Percentiles rank a stretch among this genome's conserved stretches.
Conservation (phyloP, 2,329 filamentous ascomycete genomes). For the Hymenoscyphus infarciens region DNA sequence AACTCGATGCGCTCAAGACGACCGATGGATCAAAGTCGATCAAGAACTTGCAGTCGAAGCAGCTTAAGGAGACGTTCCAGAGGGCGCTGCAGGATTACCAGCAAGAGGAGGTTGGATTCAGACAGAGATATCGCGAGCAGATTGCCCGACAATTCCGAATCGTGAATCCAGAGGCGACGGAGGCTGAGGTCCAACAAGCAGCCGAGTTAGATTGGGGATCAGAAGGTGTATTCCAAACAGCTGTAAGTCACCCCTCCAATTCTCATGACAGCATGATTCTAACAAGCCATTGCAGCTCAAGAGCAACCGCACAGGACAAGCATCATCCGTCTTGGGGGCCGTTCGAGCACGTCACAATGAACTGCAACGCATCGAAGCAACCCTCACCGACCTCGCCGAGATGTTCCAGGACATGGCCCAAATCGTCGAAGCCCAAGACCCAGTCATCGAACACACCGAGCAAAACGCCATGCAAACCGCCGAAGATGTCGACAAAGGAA, state of each 20-base stretch:
- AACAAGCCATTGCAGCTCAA: conserved; percentile 67
- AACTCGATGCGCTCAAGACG: conserved; percentile 65
- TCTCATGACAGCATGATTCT: conserved; percentile 16
- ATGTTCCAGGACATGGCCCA: conserved; percentile 75
- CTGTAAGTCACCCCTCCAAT: conserved; percentile 51
- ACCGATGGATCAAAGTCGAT: conserved; percentile 55
- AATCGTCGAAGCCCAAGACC: conserved; percentile 69
- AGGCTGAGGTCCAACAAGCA: conserved; percentile 67
- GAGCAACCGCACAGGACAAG: conserved; percentile 70
- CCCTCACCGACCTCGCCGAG: conserved; percentile 63
- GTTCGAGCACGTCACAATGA: conserved; percentile 82
- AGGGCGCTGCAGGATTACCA: conserved; percentile 68
- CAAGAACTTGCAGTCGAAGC: conserved; percentile 69
- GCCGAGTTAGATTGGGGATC: conserved; percentile 69
- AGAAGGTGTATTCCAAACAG: conserved; percentile 78
- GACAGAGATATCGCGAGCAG: conserved; percentile 69
- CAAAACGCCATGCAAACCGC: conserved; percentile 62
- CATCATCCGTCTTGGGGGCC: conserved; percentile 68
- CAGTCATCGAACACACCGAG: conserved; percentile 58
- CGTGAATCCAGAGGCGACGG: conserved; percentile 75
- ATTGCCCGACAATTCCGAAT: conserved; percentile 78
- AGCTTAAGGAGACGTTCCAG: conserved; percentile 71
- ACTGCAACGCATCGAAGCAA: conserved; percentile 75
- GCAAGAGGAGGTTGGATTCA: conserved; percentile 67
- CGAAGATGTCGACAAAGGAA: conserved; percentile 65